Percentiles rank a stretch among this genome's conserved stretches.
Evolutionary conservation across 805 yeast genomes (phyloP).

Genomic region (Wickerhamomyces queroliae): DNA sequence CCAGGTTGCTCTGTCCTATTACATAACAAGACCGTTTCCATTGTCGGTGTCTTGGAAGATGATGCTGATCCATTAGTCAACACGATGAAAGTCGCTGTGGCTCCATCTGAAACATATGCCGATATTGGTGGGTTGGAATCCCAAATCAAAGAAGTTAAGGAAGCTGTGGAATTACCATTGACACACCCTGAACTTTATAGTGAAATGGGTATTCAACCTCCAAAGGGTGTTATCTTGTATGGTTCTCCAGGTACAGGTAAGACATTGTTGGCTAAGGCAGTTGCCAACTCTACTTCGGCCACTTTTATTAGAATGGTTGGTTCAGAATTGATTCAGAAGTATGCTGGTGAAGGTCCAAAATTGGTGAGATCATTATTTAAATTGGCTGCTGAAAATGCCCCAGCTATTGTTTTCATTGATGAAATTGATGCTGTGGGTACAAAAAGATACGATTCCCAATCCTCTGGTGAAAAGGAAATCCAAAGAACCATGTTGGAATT

Average conservation of each 20-base stretch:
- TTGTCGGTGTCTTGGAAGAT: constrained; percentile 97
- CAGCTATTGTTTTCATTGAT: constrained; percentile 96
- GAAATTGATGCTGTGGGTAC: constrained; percentile 99
- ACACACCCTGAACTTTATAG: constrained; percentile 96
- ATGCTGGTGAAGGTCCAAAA: constrained; percentile 97
- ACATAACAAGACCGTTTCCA: constrained; percentile 92
- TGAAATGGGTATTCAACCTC: constrained; percentile 98
- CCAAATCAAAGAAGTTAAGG: constrained; percentile 97
- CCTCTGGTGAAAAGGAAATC: constrained; percentile 96
- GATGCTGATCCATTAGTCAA: constrained; percentile 98
- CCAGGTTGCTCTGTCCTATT: constrained; percentile 95
- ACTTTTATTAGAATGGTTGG: constrained; percentile 96
- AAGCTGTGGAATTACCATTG: constrained; percentile 90
- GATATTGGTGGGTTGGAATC: constrained; percentile 95
- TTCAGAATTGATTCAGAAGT: constrained; percentile 93
- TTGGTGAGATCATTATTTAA: constrained; percentile 91
- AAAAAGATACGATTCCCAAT: constrained; percentile 82
- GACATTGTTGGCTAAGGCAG: constrained; percentile 93
- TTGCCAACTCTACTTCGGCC: constrained; percentile 96
- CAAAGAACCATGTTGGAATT: constrained; percentile 97
- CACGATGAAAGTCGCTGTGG: constrained; percentile 96
- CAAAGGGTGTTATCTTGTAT: constrained; percentile 93
- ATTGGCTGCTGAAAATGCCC: constrained; percentile 95
- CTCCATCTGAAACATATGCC: constrained; percentile 94
- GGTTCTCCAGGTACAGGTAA: constrained; percentile 99